phyloP scores from a whole-genome alignment of 2,329 filamentous ascomycete genomes.

The Ascochyta rabiei region DNA sequence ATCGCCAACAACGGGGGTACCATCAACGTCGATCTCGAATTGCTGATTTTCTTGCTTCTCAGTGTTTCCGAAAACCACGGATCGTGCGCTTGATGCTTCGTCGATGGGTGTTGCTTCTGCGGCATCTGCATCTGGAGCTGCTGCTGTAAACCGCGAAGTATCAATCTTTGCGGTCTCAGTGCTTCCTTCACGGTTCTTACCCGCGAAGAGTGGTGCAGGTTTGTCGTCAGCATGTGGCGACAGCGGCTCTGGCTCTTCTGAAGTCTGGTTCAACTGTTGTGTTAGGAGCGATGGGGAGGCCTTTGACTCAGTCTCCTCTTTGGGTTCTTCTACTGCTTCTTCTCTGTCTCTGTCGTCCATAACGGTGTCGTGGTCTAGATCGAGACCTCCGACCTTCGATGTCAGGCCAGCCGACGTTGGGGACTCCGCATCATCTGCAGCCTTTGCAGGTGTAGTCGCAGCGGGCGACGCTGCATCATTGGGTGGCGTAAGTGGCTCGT shows the following conservation, averaged over 20 bases:
- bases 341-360: slow-evolving; percentile 47
- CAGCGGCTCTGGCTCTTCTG: slow-evolving; percentile 37
- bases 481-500: slow-evolving; percentile 73
- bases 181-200: slow-evolving; percentile 44
- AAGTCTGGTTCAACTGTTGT: slow-evolving; percentile 48
- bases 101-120: slow-evolving; percentile 47
- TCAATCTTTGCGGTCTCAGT: slow-evolving; percentile 37
- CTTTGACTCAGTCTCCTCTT: slow-evolving; percentile 34
- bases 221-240: slow-evolving; percentile 70
- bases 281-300: slow-evolving; percentile 49
- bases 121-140: slow-evolving; percentile 36
- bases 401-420: slow-evolving; percentile 61
- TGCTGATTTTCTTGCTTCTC: slow-evolving; percentile 42
- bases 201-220: slow-evolving; percentile 69
- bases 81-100: slow-evolving; percentile 42
- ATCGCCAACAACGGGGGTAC: slow-evolving; percentile 86
- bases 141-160: slow-evolving; percentile 36
- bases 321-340: slow-evolving; percentile 24
- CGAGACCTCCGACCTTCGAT: slow-evolving; percentile 62
- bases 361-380: slow-evolving; percentile 64
- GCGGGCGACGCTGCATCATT: slow-evolving; percentile 31
- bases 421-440: slow-evolving; percentile 46
- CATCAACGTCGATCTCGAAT: slow-evolving; percentile 65
- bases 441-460: slow-evolving; percentile 27
- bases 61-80: slow-evolving; percentile 43